A percentile compares a stretch with the other conserved stretches of the same genome.
phyloP scores from a whole-genome alignment of 495 filamentous ascomycete genomes.

The Penicillium antarcticum region DNA sequence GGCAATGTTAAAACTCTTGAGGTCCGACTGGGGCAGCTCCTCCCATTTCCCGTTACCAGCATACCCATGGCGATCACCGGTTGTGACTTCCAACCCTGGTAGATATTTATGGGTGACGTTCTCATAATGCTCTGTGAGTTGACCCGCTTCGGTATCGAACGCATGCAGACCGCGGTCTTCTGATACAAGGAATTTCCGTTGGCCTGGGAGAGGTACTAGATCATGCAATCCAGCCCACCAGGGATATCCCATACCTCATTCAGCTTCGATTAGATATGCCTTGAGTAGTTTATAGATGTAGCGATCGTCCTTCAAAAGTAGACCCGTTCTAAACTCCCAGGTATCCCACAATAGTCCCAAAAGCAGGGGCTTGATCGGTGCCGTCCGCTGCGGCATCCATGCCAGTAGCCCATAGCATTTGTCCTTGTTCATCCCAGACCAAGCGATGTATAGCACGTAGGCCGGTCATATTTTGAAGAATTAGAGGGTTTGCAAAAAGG shows the following conservation, averaged over 20 bases:
- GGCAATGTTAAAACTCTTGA: constrained; percentile 27
- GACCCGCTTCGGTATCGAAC: no score
- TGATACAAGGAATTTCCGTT: no score
- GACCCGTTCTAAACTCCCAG: constrained; percentile 15
- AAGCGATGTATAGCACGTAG: constrained; percentile 26
- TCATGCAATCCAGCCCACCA: constrained; percentile 30
- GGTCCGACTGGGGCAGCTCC: constrained; percentile 22
- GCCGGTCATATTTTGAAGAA: constrained; percentile 30
- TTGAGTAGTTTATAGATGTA: constrained; percentile 10
- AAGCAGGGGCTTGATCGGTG: no score
- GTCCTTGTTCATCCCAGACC: constrained; percentile 28
- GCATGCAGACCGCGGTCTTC: no score
- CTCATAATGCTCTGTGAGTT: no score
- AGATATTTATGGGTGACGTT: no score
- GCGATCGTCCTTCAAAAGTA: constrained; percentile 14
- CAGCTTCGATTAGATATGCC: constrained; percentile 11
- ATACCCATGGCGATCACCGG: constrained; percentile 21
- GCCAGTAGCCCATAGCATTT: constrained; percentile 25
- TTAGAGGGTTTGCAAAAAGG: constrained; percentile 17
- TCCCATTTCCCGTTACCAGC: constrained; percentile 8
- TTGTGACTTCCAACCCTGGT: no score
- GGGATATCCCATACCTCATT: constrained; percentile 23
- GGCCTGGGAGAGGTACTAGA: constrained; percentile 9
- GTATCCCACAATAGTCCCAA: constrained; percentile 19
- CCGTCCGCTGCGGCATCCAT: constrained; percentile 28